phyloP scores from a whole-genome alignment of 176 grass and related monocot genomes.

The Zoysia pacifica region DNA sequence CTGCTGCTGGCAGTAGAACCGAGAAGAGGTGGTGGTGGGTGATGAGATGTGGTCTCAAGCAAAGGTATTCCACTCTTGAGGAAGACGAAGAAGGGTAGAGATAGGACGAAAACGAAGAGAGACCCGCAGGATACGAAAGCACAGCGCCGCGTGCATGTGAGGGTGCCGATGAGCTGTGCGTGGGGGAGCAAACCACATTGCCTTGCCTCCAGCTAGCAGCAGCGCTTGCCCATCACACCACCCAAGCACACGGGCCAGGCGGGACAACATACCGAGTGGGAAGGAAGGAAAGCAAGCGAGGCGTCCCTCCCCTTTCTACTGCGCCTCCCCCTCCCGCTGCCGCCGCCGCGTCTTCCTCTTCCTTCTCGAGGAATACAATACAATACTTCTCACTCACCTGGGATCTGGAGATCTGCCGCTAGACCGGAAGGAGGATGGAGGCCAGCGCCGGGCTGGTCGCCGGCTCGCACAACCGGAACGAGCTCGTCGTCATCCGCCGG shows the following conservation, averaged over 20 bases:
- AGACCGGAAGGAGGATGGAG: slow-evolving; percentile 42
- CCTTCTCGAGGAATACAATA: neutral
- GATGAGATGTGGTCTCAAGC: slow-evolving; percentile 25
- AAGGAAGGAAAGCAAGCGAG: too few species aligned
- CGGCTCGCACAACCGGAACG: slow-evolving; percentile 76
- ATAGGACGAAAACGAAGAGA: too few species aligned
- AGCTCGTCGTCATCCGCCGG: slow-evolving; percentile 75
- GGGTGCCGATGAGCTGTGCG: slow-evolving; percentile 45
- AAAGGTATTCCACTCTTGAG: too few species aligned
- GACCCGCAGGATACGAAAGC: too few species aligned
- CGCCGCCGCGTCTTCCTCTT: neutral
- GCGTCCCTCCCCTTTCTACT: neutral
- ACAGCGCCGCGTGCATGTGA: slow-evolving; percentile 44
- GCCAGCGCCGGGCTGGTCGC: slow-evolving; percentile 70
- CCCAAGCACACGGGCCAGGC: too few species aligned
- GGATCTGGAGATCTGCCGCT: slow-evolving; percentile 41
- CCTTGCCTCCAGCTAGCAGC: neutral
- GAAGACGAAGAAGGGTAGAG: too few species aligned
- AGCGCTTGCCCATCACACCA: neutral
- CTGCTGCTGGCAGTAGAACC: neutral
- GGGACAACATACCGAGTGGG: too few species aligned
- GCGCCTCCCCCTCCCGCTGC: neutral
- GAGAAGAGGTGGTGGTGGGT: slow-evolving; percentile 9
- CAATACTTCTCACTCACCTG: neutral
- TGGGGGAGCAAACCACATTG: slow-evolving; percentile 15